Conservation (phyloP, 2,329 filamentous ascomycete species). For the Drechslerella coelobrocha region DNA sequence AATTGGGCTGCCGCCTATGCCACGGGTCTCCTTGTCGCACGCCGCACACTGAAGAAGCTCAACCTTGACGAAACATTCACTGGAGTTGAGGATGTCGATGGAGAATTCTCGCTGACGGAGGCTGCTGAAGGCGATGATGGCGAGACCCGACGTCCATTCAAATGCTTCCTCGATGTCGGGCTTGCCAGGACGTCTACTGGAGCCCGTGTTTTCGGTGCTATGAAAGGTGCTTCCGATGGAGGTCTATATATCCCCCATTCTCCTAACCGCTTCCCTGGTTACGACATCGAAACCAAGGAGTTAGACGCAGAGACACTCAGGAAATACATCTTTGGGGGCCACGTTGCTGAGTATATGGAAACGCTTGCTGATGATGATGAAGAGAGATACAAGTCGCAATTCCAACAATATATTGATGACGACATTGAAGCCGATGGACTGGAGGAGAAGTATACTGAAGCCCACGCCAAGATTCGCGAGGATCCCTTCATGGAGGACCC, state of each 20-base stretch:
- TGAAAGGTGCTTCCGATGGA: conserved; percentile 99
- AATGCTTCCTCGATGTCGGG: conserved; percentile 98
- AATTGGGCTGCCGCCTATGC: conserved; percentile 99
- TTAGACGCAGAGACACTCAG: conserved; percentile 94
- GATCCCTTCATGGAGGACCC: conserved; percentile 95
- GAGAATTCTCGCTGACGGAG: conserved; percentile 96
- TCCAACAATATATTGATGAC: conserved; percentile 96
- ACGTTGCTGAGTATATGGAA: conserved; percentile 99
- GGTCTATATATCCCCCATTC: conserved; percentile 97
- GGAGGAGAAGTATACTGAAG: conserved; percentile 94
- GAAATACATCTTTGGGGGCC: conserved; percentile 98
- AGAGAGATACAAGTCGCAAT: conserved; percentile 99
- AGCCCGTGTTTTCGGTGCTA: conserved; percentile 97
- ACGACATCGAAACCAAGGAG: conserved; percentile 96
- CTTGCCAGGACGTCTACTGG: conserved; percentile 96
- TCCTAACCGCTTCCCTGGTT: conserved; percentile 99
- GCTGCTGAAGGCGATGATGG: conserved; percentile 87
- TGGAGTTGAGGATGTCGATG: conserved; percentile 95
- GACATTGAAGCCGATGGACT: conserved; percentile 95
- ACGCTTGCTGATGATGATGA: conserved; percentile 98
- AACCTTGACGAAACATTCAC: conserved; percentile 89
- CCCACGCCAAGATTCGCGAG: conserved; percentile 95
- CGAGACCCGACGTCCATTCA: conserved; percentile 93
- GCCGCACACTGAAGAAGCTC: conserved; percentile 96
- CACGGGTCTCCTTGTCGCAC: conserved; percentile 94